Evolutionary conservation across 1,284 basidiomycete genomes (phyloP).

Genomic region (Rhodotorula sp.): DNA sequence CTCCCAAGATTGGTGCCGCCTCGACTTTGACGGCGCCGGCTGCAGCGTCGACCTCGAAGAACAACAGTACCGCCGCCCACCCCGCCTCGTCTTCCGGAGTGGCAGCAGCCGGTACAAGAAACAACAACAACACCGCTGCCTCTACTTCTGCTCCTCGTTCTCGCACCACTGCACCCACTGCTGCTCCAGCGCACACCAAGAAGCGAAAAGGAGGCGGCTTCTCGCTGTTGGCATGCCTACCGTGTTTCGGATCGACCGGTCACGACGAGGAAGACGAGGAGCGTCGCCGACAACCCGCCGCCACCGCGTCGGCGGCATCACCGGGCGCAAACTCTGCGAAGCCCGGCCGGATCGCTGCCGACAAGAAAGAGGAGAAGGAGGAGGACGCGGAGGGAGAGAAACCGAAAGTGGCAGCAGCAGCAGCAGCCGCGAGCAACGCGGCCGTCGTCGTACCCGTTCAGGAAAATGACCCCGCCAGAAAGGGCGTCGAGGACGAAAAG

Average conservation of each 20-base stretch:
- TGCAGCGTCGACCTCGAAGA: neutral
- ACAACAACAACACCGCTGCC: neutral
- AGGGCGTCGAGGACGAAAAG: neutral
- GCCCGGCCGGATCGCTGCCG: slow-evolving; percentile 7
- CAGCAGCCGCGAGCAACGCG: neutral
- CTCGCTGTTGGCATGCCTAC: slow-evolving; percentile 32
- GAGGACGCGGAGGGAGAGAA: neutral
- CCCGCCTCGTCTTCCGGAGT: no score
- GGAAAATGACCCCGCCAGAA: neutral
- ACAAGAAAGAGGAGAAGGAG: slow-evolving; percentile 13
- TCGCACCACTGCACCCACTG: neutral
- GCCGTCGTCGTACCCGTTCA: neutral
- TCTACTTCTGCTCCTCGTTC: neutral
- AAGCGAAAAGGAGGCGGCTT: slow-evolving; percentile 25
- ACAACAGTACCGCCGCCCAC: neutral
- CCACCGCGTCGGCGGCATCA: neutral
- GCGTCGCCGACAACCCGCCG: neutral
- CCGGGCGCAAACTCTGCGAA: neutral
- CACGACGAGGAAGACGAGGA: slow-evolving; percentile 15
- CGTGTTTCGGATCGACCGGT: slow-evolving; percentile 22
- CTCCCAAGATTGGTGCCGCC: neutral
- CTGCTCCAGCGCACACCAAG: slow-evolving; percentile 10
- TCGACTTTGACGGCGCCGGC: slow-evolving; percentile 1
- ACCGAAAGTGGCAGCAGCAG: neutral
- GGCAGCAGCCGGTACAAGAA: neutral